Conservation (phyloP, 306 rosid species). For the Lupinus albus region DNA sequence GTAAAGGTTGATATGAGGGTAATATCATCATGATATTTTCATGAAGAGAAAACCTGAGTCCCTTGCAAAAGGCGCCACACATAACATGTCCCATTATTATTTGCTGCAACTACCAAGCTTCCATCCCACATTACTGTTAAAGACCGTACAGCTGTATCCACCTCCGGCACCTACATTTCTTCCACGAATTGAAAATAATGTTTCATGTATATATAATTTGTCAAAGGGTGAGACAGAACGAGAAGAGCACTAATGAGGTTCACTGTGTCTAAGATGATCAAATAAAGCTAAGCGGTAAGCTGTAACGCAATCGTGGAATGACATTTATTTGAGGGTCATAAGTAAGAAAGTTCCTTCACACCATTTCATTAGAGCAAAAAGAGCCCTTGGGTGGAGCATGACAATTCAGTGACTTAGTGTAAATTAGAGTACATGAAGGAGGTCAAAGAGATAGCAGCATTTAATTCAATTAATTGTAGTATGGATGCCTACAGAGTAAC, state of each 20-base stretch:
- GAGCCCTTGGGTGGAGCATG: neutral
- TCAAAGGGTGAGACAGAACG: neutral
- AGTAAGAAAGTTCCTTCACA: neutral
- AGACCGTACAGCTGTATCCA: conserved; percentile 96
- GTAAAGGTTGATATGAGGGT: conserved; percentile 22
- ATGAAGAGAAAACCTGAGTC: conserved; percentile 68
- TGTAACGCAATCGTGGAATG: neutral
- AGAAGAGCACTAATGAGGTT: too few relatives aligned
- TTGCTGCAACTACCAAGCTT: conserved; percentile 98
- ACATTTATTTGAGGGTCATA: neutral
- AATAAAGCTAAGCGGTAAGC: too few relatives aligned
- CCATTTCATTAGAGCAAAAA: neutral
- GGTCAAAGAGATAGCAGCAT: conserved; percentile 25
- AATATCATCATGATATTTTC: conserved; percentile 15
- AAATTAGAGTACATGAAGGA: conserved; percentile 6
- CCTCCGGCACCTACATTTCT: conserved; percentile 88
- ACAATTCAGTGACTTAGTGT: conserved; percentile 5
- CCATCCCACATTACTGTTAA: conserved; percentile 99
- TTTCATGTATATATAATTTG: conserved; percentile 18
- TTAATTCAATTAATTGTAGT: neutral
- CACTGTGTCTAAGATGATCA: neutral
- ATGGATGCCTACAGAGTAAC: conserved; percentile 14
- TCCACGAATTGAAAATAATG: conserved; percentile 37
- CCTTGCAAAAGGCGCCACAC: conserved; percentile 98
- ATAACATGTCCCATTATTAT: conserved; percentile 94